Conservation (phyloP, 768 basidiomycete genomes). For the Suillus luteus region DNA sequence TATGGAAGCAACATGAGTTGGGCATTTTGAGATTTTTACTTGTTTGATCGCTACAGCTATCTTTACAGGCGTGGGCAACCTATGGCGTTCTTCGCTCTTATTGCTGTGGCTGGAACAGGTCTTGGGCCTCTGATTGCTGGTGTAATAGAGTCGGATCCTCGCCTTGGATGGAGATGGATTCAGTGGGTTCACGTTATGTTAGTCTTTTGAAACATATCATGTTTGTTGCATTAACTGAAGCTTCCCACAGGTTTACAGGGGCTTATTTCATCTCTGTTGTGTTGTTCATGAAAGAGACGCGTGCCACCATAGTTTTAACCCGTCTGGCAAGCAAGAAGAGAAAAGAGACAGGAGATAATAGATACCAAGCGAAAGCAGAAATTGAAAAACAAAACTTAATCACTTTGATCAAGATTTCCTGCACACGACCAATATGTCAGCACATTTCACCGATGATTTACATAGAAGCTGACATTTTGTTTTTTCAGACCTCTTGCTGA, state of each 20-base stretch:
- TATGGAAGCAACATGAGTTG: conserved; percentile 59
- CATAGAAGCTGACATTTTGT: conserved; percentile 4
- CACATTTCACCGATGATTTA: conserved; percentile 14
- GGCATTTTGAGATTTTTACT: conserved; percentile 19
- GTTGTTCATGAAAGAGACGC: conserved; percentile 67
- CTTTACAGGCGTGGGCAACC: conserved; percentile 45
- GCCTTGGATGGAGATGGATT: conserved; percentile 74
- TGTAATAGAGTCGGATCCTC: conserved; percentile 59
- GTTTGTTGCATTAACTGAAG: neutral
- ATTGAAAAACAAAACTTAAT: conserved; percentile 55
- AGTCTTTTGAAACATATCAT: conserved; percentile 10
- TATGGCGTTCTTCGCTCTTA: conserved; percentile 67
- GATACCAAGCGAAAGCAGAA: conserved; percentile 65
- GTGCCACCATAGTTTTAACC: conserved; percentile 66
- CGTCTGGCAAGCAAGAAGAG: conserved; percentile 60
- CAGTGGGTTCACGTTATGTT: conserved; percentile 74
- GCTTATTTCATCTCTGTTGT: conserved; percentile 49
- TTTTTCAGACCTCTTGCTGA: conserved; percentile 13
- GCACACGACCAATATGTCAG: conserved; percentile 68
- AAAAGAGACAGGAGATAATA: conserved; percentile 61
- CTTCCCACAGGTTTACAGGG: conserved; percentile 46
- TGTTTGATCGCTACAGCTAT: neutral
- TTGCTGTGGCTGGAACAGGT: conserved; percentile 58
- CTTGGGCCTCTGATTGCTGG: conserved; percentile 61
- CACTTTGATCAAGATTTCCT: conserved; percentile 63